A percentile compares a stretch with the other conserved stretches of the same genome.
Evolutionary conservation across 176 grass and related monocot species (phyloP).

Genomic region (Eleusine coracana): DNA sequence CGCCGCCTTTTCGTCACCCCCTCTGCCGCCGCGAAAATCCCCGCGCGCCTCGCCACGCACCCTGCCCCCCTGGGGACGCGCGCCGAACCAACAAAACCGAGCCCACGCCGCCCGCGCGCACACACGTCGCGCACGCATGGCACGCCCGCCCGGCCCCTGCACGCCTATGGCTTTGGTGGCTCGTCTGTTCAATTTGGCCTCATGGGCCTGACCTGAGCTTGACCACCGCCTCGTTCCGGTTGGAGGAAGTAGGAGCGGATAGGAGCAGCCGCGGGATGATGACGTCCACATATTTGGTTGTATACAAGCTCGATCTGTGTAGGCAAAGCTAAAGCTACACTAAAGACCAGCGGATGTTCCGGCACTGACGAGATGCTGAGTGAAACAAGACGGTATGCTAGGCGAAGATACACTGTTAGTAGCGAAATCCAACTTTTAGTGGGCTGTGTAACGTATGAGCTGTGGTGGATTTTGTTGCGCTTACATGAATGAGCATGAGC

Average conservation of each 20-base stretch:
- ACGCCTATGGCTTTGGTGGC: neutral
- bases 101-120: too few species aligned
- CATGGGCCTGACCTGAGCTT: slow-evolving; percentile 30
- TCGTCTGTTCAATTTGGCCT: slow-evolving; percentile 22
- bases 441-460: neutral
- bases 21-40: neutral
- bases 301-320: neutral
- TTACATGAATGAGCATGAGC: neutral
- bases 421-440: neutral
- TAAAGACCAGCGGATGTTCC: neutral
- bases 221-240: slow-evolving; percentile 32
- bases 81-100: neutral
- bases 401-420: neutral
- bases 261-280: neutral
- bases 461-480: neutral
- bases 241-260: neutral
- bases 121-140: too few species aligned
- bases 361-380: too few species aligned
- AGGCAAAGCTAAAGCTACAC: neutral
- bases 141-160: neutral
- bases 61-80: neutral
- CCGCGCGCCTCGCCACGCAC: slow-evolving; percentile 5
- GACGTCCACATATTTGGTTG: neutral
- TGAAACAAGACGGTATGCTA: neutral
- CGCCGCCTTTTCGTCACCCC: neutral